These are phyloP conservation scores for Elaeis guineensis DNA, from an alignment of 176 grass and related monocot species.

Conservation along the genomic window DNA sequence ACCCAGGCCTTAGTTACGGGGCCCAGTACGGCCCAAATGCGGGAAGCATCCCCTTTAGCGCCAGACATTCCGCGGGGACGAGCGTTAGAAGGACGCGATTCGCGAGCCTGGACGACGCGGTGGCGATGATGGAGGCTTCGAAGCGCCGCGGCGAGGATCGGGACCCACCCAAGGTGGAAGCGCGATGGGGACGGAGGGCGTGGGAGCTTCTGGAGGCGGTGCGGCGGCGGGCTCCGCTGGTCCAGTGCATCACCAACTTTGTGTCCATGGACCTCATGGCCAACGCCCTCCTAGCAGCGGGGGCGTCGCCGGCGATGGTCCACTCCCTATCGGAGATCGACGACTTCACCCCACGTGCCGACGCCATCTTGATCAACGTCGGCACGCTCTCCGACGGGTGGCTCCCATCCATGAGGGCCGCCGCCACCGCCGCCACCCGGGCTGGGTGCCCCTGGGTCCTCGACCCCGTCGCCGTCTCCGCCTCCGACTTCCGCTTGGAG, in stretches of 20 bases:
- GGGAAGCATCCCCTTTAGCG: no score
- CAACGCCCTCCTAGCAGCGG: slow-evolving; percentile 63
- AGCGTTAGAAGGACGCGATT: no score
- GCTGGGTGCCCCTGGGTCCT: slow-evolving; percentile 69
- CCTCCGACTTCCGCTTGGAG: slow-evolving; percentile 67
- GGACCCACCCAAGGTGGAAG: neutral
- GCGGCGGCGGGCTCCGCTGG: slow-evolving; percentile 45
- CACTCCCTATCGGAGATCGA: slow-evolving; percentile 60
- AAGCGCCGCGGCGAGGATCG: neutral
- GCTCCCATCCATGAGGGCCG: slow-evolving; percentile 73
- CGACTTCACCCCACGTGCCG: slow-evolving; percentile 64
- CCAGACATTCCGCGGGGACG: no score
- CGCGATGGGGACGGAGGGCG: slow-evolving; percentile 27
- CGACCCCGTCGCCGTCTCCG: slow-evolving; percentile 62
- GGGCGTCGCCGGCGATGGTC: slow-evolving; percentile 80
- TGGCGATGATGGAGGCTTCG: no score
- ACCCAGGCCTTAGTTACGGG: no score
- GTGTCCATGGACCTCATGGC: slow-evolving; percentile 89
- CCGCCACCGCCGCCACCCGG: slow-evolving; percentile 20
- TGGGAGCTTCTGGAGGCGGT: slow-evolving; percentile 57
- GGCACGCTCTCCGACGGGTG: slow-evolving; percentile 69
- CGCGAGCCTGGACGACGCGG: no score
- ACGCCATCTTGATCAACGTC: slow-evolving; percentile 67
- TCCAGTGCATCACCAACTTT: slow-evolving; percentile 90
- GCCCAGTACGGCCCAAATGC: no score